A percentile compares a stretch with the other conserved stretches of the same genome.
Conservation (phyloP, 1,139 yeast genomes). For the Debaryomyces nepalensis region DNA sequence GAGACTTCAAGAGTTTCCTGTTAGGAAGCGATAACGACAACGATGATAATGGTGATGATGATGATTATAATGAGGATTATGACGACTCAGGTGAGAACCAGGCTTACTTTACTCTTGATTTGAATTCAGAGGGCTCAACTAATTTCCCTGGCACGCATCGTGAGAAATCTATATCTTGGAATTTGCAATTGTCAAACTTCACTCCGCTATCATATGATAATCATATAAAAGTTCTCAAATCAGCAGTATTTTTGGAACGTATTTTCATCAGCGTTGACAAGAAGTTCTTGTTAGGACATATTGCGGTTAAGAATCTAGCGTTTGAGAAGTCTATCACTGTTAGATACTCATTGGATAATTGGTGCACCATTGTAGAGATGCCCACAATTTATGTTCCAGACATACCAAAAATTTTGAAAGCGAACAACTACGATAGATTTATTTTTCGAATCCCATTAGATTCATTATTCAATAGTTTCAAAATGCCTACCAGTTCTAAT, state of each 20-base stretch:
- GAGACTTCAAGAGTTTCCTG: constrained; percentile 19
- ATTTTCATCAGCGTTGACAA: constrained; percentile 63
- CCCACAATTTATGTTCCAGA: constrained; percentile 69
- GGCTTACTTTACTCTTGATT: constrained; percentile 19
- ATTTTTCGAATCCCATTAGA: constrained; percentile 57
- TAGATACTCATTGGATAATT: constrained; percentile 69
- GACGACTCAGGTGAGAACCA: constrained; percentile 21
- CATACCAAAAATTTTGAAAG: constrained; percentile 54
- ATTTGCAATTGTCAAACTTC: constrained; percentile 53
- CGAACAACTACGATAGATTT: constrained; percentile 60
- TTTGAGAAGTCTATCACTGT: constrained; percentile 66
- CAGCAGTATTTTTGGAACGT: constrained; percentile 66
- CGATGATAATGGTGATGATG: constrained; percentile 32
- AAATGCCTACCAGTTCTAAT: constrained; percentile 18
- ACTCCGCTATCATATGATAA: constrained; percentile 41
- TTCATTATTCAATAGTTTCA: constrained; percentile 37
- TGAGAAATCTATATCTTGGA: constrained; percentile 47
- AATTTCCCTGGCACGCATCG: constrained; percentile 30
- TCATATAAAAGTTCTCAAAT: constrained; percentile 37
- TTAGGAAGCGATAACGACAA: constrained; percentile 22
- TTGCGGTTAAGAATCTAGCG: constrained; percentile 72
- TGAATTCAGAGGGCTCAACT: constrained; percentile 24
- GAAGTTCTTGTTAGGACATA: constrained; percentile 64
- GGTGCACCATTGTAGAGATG: constrained; percentile 75
- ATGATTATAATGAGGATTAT: constrained; percentile 24